Percentiles rank a stretch among this genome's conserved stretches.
Conservation (phyloP, 2,329 filamentous ascomycete genomes). For the Albifimbria verrucaria region DNA sequence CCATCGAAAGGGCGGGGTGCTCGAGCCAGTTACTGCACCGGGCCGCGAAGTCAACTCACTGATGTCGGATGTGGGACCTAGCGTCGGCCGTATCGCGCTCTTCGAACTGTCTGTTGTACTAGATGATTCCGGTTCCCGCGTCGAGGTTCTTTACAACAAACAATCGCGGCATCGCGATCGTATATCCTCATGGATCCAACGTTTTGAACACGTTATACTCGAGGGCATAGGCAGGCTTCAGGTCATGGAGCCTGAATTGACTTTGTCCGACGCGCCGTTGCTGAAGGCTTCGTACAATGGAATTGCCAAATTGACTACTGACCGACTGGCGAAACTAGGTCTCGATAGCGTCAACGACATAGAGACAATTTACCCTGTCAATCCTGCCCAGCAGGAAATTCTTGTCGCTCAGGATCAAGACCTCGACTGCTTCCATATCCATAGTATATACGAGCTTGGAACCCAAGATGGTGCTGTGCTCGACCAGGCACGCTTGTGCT, state of each 20-base stretch:
- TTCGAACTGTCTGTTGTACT: slow-evolving; percentile 49
- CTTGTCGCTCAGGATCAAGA: slow-evolving; percentile 42
- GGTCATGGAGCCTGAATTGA: slow-evolving; percentile 43
- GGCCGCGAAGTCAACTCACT: slow-evolving; percentile 33
- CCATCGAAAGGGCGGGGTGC: slow-evolving; percentile 43
- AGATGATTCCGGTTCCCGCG: slow-evolving; percentile 37
- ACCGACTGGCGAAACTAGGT: slow-evolving; percentile 36
- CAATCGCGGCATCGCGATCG: slow-evolving; percentile 37
- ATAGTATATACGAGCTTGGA: slow-evolving; percentile 46
- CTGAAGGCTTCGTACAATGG: slow-evolving; percentile 45
- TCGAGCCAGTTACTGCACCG: slow-evolving; percentile 43
- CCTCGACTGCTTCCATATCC: slow-evolving; percentile 38
- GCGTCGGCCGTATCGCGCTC: slow-evolving; percentile 45
- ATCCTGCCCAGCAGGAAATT: slow-evolving; percentile 46
- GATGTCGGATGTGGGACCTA: slow-evolving; percentile 40
- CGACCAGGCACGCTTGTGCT: slow-evolving; percentile 42
- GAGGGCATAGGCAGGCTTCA: slow-evolving; percentile 40
- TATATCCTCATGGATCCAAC: slow-evolving; percentile 43
- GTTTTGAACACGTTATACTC: slow-evolving; percentile 43
- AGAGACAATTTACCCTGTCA: slow-evolving; percentile 47
- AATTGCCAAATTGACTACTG: slow-evolving; percentile 39
- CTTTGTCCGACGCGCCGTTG: slow-evolving; percentile 46
- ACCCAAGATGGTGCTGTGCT: slow-evolving; percentile 32
- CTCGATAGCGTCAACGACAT: slow-evolving; percentile 41
- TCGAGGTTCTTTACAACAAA: slow-evolving; percentile 44